A percentile compares a stretch with the other conserved stretches of the same genome.
These are phyloP conservation scores for Quercus lobata DNA, from an alignment of 331 rosid genomes.

Conservation along the genomic window DNA sequence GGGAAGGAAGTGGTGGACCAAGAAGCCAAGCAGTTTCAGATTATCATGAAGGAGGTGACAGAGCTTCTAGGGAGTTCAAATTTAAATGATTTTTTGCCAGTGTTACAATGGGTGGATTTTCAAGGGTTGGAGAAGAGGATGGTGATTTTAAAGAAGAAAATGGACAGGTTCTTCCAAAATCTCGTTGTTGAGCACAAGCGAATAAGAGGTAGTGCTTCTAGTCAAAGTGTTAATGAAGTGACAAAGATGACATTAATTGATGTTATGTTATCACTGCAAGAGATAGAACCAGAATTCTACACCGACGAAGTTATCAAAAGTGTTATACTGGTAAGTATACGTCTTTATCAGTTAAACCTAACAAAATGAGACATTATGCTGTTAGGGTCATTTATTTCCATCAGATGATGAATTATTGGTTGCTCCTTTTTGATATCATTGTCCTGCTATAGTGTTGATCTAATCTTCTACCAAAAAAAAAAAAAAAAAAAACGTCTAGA, in stretches of 20 bases:
- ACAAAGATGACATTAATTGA: slow-evolving; percentile 29
- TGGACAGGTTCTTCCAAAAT: slow-evolving; percentile 25
- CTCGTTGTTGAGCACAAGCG: slow-evolving; percentile 25
- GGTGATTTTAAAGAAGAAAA: slow-evolving; percentile 15
- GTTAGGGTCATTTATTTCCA: too few relatives aligned
- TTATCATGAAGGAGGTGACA: neutral
- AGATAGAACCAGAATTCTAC: slow-evolving; percentile 36
- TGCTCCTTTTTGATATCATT: too few relatives aligned
- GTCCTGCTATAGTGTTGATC: too few relatives aligned
- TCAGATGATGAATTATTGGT: too few relatives aligned
- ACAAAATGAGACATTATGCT: too few relatives aligned
- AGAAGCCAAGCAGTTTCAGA: slow-evolving; percentile 16
- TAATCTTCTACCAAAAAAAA: too few relatives aligned
- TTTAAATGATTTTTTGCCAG: slow-evolving; percentile 16
- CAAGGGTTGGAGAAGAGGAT: slow-evolving; percentile 31
- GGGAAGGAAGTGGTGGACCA: neutral
- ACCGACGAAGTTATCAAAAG: slow-evolving; percentile 31
- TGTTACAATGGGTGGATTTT: slow-evolving; percentile 29
- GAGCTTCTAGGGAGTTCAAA: neutral
- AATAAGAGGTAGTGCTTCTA: neutral
- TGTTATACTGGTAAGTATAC: slow-evolving; percentile 19
- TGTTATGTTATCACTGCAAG: slow-evolving; percentile 26
- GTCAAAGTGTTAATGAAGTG: neutral
- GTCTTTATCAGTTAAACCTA: too few relatives aligned
- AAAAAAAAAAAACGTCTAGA: too few relatives aligned